These are phyloP conservation scores for Nicotiana knightiana DNA, from an alignment of 257 asterid genomes.

Conservation along the genomic window DNA sequence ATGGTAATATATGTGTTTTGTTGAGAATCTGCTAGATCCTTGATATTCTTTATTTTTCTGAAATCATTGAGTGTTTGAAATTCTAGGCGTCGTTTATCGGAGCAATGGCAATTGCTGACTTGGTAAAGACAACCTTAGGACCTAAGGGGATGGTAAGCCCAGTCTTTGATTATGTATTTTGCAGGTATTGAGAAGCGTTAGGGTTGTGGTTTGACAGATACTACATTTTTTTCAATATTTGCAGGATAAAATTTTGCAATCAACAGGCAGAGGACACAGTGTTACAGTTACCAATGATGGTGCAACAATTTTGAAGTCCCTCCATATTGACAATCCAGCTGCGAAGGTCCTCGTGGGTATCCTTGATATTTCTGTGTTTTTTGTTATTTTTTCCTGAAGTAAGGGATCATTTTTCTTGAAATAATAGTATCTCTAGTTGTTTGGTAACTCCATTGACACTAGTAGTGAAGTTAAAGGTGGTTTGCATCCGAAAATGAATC, in stretches of 20 bases:
- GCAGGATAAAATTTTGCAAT: conserved; percentile 93
- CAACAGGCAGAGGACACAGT: conserved; percentile 74
- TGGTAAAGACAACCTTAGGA: conserved; percentile 95
- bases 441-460: too few relatives aligned
- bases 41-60: neutral
- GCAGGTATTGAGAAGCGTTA: neutral
- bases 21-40: neutral
- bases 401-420: neutral
- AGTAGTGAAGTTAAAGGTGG: too few relatives aligned
- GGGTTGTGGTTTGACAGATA: neutral
- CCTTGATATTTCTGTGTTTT: conserved; percentile 24
- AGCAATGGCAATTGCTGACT: conserved; percentile 91
- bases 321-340: conserved; percentile 95
- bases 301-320: conserved; percentile 93
- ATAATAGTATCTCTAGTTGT: too few relatives aligned
- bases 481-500: neutral
- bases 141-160: conserved; percentile 89
- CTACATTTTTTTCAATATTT: neutral
- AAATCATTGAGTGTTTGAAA: neutral
- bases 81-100: conserved; percentile 84
- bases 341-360: conserved; percentile 99
- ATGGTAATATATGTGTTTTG: neutral
- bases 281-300: conserved; percentile 98
- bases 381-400: neutral
- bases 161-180: neutral